phyloP scores from a whole-genome alignment of 1,284 basidiomycete species.

The Rhodotorula sp. region DNA sequence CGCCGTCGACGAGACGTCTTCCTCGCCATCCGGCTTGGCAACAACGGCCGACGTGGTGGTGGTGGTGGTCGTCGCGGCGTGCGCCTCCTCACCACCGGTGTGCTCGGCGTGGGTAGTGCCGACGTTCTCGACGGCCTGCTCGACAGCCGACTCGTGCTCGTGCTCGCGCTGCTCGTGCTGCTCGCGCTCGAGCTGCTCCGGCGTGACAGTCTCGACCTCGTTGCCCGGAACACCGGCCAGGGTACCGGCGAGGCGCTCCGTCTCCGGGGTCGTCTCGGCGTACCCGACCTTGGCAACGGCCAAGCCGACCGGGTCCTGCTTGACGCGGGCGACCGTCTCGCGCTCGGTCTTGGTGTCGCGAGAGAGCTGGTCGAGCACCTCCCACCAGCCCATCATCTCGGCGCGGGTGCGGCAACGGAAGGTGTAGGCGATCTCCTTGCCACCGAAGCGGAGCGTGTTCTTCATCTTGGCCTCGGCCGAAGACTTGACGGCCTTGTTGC shows the following conservation, averaged over 20 bases:
- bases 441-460: conserved; percentile 43
- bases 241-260: background rate
- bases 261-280: conserved; percentile 3
- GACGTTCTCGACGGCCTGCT: background rate
- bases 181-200: conserved; percentile 8
- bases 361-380: conserved; percentile 37
- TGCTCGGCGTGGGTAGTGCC: too few species aligned
- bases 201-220: background rate
- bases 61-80: background rate
- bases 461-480: conserved; percentile 38
- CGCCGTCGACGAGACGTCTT: background rate
- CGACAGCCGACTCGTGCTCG: background rate
- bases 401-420: conserved; percentile 43
- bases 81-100: background rate
- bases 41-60: background rate
- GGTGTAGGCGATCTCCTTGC: conserved; percentile 44
- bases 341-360: conserved; percentile 36
- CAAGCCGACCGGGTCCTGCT: conserved; percentile 26
- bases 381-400: conserved; percentile 45
- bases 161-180: conserved; percentile 3
- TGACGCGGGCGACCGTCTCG: conserved; percentile 5
- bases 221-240: conserved; percentile 24
- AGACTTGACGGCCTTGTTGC: conserved; percentile 29
- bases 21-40: background rate
- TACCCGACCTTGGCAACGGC: conserved; percentile 37